Evolutionary conservation across 305 asterid genomes (phyloP).

Genomic region (Fraxinus floribunda): DNA sequence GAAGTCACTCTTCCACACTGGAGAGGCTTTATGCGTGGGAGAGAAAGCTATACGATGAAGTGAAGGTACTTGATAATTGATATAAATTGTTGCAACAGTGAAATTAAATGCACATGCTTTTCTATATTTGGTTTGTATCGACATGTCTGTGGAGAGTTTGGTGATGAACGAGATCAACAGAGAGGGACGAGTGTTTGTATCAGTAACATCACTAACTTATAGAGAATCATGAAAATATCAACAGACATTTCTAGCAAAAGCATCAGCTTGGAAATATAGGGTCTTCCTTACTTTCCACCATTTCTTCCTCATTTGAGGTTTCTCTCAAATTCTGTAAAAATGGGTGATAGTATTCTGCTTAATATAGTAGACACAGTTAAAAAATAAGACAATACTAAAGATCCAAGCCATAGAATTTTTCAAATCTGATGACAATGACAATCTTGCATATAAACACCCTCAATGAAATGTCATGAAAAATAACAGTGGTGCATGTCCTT

Average conservation of each 20-base stretch:
- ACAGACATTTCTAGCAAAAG: not conserved
- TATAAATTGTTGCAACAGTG: not conserved
- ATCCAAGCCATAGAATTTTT: not conserved
- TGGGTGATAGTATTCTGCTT: not conserved
- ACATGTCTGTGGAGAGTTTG: not conserved
- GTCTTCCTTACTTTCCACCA: not conserved
- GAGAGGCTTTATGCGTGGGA: slow-evolving; percentile 97
- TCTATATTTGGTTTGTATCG: not conserved
- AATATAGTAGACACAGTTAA: not conserved
- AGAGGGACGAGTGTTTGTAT: not conserved
- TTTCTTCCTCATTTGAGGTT: not conserved
- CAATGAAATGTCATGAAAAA: not conserved
- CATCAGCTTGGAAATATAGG: not conserved
- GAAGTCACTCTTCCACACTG: slow-evolving; percentile 95
- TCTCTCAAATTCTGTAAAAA: not conserved
- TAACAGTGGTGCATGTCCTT: not conserved
- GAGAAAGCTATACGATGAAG: slow-evolving; percentile 95
- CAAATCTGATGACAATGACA: not conserved
- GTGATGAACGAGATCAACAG: not conserved
- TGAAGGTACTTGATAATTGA: slow-evolving; percentile 53
- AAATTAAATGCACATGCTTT: not conserved
- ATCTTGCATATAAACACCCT: not conserved
- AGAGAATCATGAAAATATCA: not conserved
- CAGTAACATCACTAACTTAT: not conserved
- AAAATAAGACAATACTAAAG: not conserved